phyloP scores from a whole-genome alignment of 495 filamentous ascomycete species.

The Neurospora sp. region DNA sequence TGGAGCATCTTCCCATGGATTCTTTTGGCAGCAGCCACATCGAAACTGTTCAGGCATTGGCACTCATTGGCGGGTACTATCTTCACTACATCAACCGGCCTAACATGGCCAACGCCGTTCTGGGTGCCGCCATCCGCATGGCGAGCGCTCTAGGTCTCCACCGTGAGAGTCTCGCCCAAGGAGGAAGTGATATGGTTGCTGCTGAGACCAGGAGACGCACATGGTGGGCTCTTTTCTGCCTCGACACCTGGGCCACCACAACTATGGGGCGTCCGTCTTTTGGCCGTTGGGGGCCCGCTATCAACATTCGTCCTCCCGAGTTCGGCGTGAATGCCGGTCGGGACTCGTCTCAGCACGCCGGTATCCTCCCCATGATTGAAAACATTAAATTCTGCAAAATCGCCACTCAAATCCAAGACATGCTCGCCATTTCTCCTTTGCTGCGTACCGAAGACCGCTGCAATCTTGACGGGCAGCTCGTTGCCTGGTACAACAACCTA shows the following conservation, averaged over 20 bases:
- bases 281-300: conserved; percentile 61
- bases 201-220: conserved; percentile 58
- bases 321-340: conserved; percentile 34
- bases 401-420: conserved; percentile 66
- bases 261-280: conserved; percentile 71
- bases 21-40: conserved; percentile 60
- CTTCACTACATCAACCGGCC: conserved; percentile 72
- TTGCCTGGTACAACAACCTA: conserved; percentile 62
- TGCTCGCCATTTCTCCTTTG: conserved; percentile 57
- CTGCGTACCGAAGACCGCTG: conserved; percentile 54
- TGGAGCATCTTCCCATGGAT: conserved; percentile 57
- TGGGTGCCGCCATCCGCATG: conserved; percentile 61
- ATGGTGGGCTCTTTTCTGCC: conserved; percentile 74
- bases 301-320: conserved; percentile 62
- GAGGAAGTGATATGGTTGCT: conserved; percentile 41
- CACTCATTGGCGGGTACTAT: conserved; percentile 66
- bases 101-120: conserved; percentile 60
- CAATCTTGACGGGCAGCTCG: conserved; percentile 55
- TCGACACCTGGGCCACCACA: conserved; percentile 70
- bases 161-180: conserved; percentile 52
- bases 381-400: conserved; percentile 77
- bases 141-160: conserved; percentile 65
- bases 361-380: conserved; percentile 61
- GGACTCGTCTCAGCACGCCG: conserved; percentile 48
- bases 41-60: conserved; percentile 61